Percentiles rank a stretch among this genome's conserved stretches.
phyloP scores from a whole-genome alignment of 805 yeast species.

The Cyberlindnera mycetangii region DNA sequence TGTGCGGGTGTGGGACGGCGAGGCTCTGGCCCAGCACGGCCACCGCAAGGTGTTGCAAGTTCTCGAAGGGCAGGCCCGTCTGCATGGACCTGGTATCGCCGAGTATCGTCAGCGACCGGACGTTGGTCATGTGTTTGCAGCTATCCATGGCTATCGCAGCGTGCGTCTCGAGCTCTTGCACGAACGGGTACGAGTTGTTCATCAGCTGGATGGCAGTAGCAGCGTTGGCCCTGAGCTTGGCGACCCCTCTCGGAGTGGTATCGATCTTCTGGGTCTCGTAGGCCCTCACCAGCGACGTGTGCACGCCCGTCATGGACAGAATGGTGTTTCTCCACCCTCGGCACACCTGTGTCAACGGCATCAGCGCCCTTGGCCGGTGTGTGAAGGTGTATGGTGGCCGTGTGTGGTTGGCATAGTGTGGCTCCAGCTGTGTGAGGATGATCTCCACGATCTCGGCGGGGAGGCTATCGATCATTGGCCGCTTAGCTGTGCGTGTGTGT shows the following conservation, averaged over 20 bases:
- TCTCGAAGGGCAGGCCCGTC: neutral
- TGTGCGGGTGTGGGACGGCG: neutral
- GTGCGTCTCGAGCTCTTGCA: constrained; percentile 12
- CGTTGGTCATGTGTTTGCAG: neutral
- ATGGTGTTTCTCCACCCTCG: constrained; percentile 9
- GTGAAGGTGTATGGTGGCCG: constrained; percentile 17
- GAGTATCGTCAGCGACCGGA: constrained; percentile 18
- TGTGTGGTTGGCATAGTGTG: neutral
- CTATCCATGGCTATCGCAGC: constrained; percentile 2
- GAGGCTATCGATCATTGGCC: constrained; percentile 11
- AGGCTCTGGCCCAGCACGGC: neutral
- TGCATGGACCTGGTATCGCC: constrained; percentile 5
- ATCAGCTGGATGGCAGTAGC: neutral
- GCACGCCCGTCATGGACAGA: constrained; percentile 4
- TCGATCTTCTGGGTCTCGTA: constrained; percentile 8
- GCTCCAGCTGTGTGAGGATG: constrained; percentile 4
- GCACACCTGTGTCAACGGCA: constrained; percentile 14
- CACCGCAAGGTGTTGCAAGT: constrained; percentile 15
- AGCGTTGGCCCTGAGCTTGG: neutral
- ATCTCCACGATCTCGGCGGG: constrained; percentile 15
- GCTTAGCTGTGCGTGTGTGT: neutral
- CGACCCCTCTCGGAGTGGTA: neutral
- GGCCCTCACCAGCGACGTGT: constrained; percentile 15
- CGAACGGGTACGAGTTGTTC: constrained; percentile 1
- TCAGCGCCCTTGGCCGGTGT: constrained; percentile 2